Percentiles rank a stretch among this genome's conserved stretches.
These are phyloP conservation scores for Discostella stelligera DNA, from an alignment of 352 stramenopile species.

Conservation along the genomic window DNA sequence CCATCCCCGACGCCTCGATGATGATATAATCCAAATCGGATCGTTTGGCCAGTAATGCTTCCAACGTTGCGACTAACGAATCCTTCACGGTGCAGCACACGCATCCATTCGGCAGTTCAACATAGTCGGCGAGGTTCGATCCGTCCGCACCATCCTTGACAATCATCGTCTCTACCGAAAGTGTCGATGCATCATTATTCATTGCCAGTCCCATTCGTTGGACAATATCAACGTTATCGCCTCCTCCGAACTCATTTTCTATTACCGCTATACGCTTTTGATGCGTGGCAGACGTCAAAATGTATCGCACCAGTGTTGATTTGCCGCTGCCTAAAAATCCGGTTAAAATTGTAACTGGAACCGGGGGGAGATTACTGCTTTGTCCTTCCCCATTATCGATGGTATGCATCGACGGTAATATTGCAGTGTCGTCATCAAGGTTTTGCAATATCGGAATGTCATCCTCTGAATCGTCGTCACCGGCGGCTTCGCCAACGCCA, in stretches of 20 bases:
- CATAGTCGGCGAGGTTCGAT: slow-evolving; percentile 84
- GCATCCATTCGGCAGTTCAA: slow-evolving; percentile 97
- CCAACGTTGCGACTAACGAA: slow-evolving; percentile 85
- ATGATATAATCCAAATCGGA: slow-evolving; percentile 90
- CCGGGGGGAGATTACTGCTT: background rate
- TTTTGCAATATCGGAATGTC: slow-evolving; percentile 24
- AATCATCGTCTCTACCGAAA: slow-evolving; percentile 74
- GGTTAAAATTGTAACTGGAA: slow-evolving; percentile 91
- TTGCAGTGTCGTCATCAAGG: slow-evolving; percentile 4
- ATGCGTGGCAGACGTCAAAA: slow-evolving; percentile 88
- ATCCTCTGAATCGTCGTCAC: slow-evolving; percentile 18
- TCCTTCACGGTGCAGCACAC: slow-evolving; percentile 97
- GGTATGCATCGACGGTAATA: background rate
- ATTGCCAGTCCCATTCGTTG: slow-evolving; percentile 45
- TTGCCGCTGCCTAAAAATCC: slow-evolving; percentile 92
- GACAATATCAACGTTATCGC: slow-evolving; percentile 15
- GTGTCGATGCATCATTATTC: slow-evolving; percentile 19
- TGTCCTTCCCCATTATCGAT: background rate
- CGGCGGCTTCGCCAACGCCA: background rate
- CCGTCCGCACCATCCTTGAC: slow-evolving; percentile 59
- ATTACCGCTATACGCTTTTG: slow-evolving; percentile 94
- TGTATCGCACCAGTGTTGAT: slow-evolving; percentile 94
- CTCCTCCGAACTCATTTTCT: slow-evolving; percentile 97
- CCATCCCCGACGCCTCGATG: slow-evolving; percentile 90
- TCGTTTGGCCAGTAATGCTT: slow-evolving; percentile 85